Evolutionary conservation across 2,329 filamentous ascomycete species (phyloP), one percentile per base, ranked within the genome.

Genomic region (Pochonia chlamydosporia): DNA sequence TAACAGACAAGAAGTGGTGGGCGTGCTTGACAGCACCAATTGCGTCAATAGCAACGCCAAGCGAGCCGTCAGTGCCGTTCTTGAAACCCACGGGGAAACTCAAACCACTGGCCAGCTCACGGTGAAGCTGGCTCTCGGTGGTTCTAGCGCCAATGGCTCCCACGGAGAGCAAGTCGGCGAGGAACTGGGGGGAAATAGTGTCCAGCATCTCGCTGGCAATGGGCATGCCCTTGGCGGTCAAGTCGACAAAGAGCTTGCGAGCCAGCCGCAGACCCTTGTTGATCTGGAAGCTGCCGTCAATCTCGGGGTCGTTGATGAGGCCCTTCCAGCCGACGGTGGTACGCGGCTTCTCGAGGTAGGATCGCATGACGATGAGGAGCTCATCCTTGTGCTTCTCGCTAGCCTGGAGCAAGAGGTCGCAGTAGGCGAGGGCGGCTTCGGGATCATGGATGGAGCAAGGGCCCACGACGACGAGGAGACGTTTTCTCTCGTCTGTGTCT

Each of bases 291-390:
- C 87, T 93, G 67, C 96, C 92, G 69, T 97, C 91, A 63, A 99
- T 95, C 63, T 97, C 92, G 2, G 93, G 93, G 70, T 99, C 93
- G 67, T 99, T 97, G 74, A 99, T 95, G 59, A 99, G 75, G 43
- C 93, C 93, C 75, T 99, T 99, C 93, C 93, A 99, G 57, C 93
- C 93, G 24, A 99, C 89, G 0, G 93, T 99, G 24, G 93, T 99
- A 54, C 93, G 84, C 20, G 93, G 93, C 78, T 99, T 99, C 78
- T 99, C 93, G 51, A 99, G 82, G 79, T 99, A 99, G 54, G 89
- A 88, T 58, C 93, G 87, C 93, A 99, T 99, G 52, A 99, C 86
- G 57, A 99, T 93, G 59, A 95, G 78, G 31, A 99, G 79, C 63
- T 97, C 89, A 61, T 91, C 80, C 65, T 87, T 79, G 74, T 96